Evolutionary conservation across 441 rosid species (phyloP).

Genomic region (Pelargonium myrrhifolium): DNA sequence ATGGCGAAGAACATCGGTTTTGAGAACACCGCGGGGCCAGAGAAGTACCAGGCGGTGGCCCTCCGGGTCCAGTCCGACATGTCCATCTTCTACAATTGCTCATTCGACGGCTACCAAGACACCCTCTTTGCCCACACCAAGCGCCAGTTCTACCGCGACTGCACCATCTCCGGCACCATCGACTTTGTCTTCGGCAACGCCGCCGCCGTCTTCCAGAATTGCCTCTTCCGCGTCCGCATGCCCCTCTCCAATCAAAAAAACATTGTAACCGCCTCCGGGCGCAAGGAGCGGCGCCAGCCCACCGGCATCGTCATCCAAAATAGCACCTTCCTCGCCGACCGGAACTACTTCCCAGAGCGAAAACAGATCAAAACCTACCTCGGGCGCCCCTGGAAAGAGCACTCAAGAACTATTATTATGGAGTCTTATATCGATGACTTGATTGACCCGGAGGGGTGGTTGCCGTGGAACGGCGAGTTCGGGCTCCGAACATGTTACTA

Average conservation of each 20-base stretch:
- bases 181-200: slow-evolving; percentile 50
- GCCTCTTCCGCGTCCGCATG: slow-evolving; percentile 46
- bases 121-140: slow-evolving; percentile 43
- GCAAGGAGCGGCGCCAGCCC: slow-evolving; percentile 39
- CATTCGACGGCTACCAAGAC: slow-evolving; percentile 43
- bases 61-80: slow-evolving; percentile 40
- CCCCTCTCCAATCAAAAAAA: slow-evolving; percentile 37
- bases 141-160: slow-evolving; percentile 45
- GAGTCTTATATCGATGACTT: slow-evolving; percentile 34
- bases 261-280: slow-evolving; percentile 40
- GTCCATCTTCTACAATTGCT: slow-evolving; percentile 44
- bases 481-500: slow-evolving; percentile 40
- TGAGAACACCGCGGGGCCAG: slow-evolving; percentile 44
- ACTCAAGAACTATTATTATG: slow-evolving; percentile 39
- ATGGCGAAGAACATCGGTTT: slow-evolving; percentile 43
- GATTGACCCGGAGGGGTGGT: slow-evolving; percentile 44
- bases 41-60: slow-evolving; percentile 51
- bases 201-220: slow-evolving; percentile 42
- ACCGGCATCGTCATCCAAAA: slow-evolving; percentile 40
- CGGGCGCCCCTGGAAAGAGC: slow-evolving; percentile 50
- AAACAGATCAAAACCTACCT: slow-evolving; percentile 28
- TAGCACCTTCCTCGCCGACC: slow-evolving; percentile 34
- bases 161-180: slow-evolving; percentile 41
- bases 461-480: slow-evolving; percentile 37
- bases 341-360: slow-evolving; percentile 38